Base-by-base conservation (phyloP, 805 yeast species). In the Cephaloascus albidus region DNA sequence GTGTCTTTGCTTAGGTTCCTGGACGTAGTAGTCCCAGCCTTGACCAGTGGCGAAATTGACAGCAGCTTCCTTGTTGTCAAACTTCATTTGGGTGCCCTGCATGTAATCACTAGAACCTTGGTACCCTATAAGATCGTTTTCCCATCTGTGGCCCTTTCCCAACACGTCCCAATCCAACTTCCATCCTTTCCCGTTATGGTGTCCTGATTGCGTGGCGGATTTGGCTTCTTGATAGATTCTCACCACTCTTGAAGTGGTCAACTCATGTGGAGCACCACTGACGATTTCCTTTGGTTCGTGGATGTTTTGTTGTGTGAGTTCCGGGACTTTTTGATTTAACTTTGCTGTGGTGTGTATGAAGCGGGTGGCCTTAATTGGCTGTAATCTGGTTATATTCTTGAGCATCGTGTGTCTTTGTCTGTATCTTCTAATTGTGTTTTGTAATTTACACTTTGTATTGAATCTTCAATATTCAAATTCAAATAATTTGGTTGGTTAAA, bases 101-200 rank as follows among this genome's bases (percentile, higher is more conserved):
- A 86, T 81, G 61, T 78, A 80, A 58, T 85, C 95, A 30, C 84
- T 76, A 35, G 83, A 69, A 36, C 85, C 74, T 52, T 84, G 89
- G 68, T 84, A 85, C 19, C 95, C 95, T 60, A 85, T 85, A 55
- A 85, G 68, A 57, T 84, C 90, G 60, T 85, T 85, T 56, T 85
- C 95, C 95, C 95, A 85, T 56, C 93, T 68, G 66, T 85, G 78
- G 18, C 83, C 85, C 52, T 80, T 76, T 35, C 78, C 78, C 41
- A 81, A 63, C 33, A 85, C 74, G 54, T 86, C 95, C 90, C 93
- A 85, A 60, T 85, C 94, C 41, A 85, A 54, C 52, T 76, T 78
- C 95, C 95, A 85, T 48, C 53, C 57, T 40, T 62, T 57, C 16
- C 74, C 69, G 51, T 74, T 71, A 50, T 67, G 63, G 41, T 60